phyloP scores from a whole-genome alignment of 257 asterid genomes.

The Primulina eburnea region DNA sequence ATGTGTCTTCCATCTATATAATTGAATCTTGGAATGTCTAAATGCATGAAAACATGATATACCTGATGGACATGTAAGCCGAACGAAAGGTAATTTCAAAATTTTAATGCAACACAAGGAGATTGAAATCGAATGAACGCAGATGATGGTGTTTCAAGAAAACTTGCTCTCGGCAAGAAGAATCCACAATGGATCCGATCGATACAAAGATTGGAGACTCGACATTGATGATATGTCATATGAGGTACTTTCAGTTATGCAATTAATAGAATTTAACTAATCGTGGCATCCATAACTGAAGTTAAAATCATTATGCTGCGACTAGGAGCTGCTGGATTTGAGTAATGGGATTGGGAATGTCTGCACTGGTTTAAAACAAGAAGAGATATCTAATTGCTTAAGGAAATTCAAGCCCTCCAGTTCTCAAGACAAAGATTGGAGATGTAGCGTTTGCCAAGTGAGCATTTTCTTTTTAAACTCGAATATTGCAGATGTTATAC shows the following conservation, averaged over 20 bases:
- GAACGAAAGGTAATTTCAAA: too few species aligned
- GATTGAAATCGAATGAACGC: slow-evolving; percentile 6
- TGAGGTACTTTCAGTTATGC: slow-evolving; percentile 36
- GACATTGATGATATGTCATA: slow-evolving; percentile 51
- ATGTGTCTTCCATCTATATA: too few species aligned
- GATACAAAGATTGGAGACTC: slow-evolving; percentile 48
- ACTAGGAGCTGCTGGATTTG: slow-evolving; percentile 53
- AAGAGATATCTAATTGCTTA: slow-evolving; percentile 40
- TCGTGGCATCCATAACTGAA: not conserved
- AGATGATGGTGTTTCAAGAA: slow-evolving; percentile 42
- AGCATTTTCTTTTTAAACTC: slow-evolving; percentile 8
- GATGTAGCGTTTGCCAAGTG: slow-evolving; percentile 69
- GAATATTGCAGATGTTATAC: not conserved
- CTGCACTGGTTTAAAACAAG: slow-evolving; percentile 51
- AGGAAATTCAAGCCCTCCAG: slow-evolving; percentile 32
- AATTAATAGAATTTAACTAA: not conserved
- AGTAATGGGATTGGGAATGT: slow-evolving; percentile 57
- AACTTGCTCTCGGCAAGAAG: slow-evolving; percentile 25
- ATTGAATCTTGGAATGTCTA: too few species aligned
- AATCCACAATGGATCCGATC: slow-evolving; percentile 30
- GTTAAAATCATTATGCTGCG: slow-evolving; percentile 15
- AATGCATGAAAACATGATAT: too few species aligned
- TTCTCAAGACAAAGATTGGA: slow-evolving; percentile 35
- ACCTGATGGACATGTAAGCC: too few species aligned
- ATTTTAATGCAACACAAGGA: too few species aligned